phyloP scores from a whole-genome alignment of 1,284 basidiomycete species.

The Puccinia triticina region DNA sequence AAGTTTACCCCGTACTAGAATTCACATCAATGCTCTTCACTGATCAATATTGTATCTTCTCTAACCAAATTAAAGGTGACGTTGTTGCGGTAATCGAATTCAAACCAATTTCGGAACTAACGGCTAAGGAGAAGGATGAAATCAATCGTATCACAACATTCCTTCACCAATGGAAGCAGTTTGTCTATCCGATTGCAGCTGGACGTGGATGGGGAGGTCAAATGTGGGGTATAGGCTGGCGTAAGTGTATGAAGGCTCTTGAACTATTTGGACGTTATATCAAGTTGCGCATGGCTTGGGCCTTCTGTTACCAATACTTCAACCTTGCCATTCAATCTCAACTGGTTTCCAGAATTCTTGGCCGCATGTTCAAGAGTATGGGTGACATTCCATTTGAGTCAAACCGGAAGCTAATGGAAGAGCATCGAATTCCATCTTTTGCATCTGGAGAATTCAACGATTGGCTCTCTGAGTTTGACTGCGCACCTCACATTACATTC shows the following conservation, averaged over 20 bases:
- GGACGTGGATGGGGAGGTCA: too few species aligned
- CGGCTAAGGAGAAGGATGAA: neutral
- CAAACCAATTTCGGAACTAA: neutral
- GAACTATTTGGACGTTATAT: neutral
- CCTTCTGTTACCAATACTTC: neutral
- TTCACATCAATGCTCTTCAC: too few species aligned
- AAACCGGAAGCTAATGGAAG: neutral
- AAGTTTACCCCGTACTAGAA: too few species aligned
- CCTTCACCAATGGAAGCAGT: neutral
- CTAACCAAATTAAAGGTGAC: neutral
- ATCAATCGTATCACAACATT: neutral
- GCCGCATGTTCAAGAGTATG: neutral
- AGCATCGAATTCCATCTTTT: neutral
- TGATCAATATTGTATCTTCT: too few species aligned
- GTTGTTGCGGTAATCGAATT: neutral
- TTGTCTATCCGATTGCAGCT: neutral
- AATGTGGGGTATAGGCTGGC: too few species aligned
- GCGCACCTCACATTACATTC: conserved; percentile 1
- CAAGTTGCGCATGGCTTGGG: neutral
- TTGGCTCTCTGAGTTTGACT: neutral
- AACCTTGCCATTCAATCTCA: neutral
- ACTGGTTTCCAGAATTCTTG: neutral
- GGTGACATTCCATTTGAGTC: neutral
- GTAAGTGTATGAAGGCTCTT: too few species aligned
- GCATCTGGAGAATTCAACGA: too few species aligned